Base-by-base conservation (phyloP, 1,284 basidiomycete genomes). In the Fomitiporia mediterranea region DNA sequence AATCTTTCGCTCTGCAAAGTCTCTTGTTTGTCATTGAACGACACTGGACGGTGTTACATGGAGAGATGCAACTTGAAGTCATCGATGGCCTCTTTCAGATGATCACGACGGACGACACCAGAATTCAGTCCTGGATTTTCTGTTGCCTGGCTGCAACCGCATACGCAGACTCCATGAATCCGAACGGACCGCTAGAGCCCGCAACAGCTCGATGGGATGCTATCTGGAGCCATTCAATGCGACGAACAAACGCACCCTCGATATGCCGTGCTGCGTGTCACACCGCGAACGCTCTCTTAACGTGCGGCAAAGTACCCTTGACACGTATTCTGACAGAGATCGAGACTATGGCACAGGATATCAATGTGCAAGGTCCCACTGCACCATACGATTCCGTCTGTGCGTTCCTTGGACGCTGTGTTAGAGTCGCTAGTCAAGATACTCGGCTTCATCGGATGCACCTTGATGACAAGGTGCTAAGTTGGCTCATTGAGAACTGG, bases 361-460 rank as follows among this genome's bases (percentile, higher is more conserved):
- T 98, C 55, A 86, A 92, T 62, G 79, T 95, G 13, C 93, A 96
- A 69, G 93, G 93, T 0, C 94, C 94, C 1, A 73, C 83, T 1
- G 84, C 81, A 61, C 89, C 92, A 0, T 87, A 80, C 63, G 95
- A 98, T 64, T 83, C 94, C 0, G 89, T 94, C 23, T 95, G 93
- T 72, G 72, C 76, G 48, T 89, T 98, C 66, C 74, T 98, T 43
- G 71, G 79, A 13, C 73, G 79, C 21, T 85, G 82, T 56, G 73
- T 96, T 30, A 76, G 73, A 21, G 71, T 88, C 15, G 83, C 90
- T 0, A 83, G 80, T 55, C 83, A 86, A 62, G 92, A 97, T 64
- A 84, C 88, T 43, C 79, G 86, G 17, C 71, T 96, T 6, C 91
- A 91, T 67, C 79, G 85, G 3, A 81, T 90, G 75, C 83, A 85